Evolutionary conservation across 2,329 filamentous ascomycete genomes (phyloP), one percentile per base, ranked within the genome.

Genomic region (Trichoderma atroviride): DNA sequence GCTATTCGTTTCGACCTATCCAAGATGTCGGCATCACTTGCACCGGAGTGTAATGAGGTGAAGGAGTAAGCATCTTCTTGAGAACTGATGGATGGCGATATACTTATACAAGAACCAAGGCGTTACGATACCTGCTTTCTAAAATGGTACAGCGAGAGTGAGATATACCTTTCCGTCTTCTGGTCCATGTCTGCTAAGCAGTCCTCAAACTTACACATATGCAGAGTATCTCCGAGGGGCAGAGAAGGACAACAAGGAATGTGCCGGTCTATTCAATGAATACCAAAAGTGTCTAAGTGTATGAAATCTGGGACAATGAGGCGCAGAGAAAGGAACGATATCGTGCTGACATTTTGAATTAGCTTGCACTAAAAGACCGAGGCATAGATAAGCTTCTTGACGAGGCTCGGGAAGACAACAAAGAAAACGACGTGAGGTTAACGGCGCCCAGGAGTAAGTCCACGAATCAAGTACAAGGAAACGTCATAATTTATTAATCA

Each of bases 101-200:
- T n/a, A 16, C 47, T 58, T 11, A 24, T 27, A 10, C 4, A 31
- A 52, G 6, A 53, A 53, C 16, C 3, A 71, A 97, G 94, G 79
- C 92, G 91, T 75, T 99, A 99, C 79, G 96, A 99, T 80, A 94
- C 91, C 64, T 99, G 96, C 83, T 99, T 99, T 79, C 84, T 99
- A 73, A 98, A 97, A 82, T 99, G 96, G 96, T 99, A 99, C 81
- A 97, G 94, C 78, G 96, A 99, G 82, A 98, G 96, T 97, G 85
- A 70, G 91, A 80, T 63, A 47, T 27, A 3, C 24, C 55, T 63
- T 70, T 37, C 13, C 6, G 19, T 69, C 64, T 43, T 56, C 7
- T 62, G 70, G 52, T 63, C 63, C 74, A 75, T 61, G 73, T 14
- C 35, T 9, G 9, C 16, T 43, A 9, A 7, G 40, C 5, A 16